Evolutionary conservation across 2,329 filamentous ascomycete species (phyloP).

Genomic region (Shiraia bambusicola): DNA sequence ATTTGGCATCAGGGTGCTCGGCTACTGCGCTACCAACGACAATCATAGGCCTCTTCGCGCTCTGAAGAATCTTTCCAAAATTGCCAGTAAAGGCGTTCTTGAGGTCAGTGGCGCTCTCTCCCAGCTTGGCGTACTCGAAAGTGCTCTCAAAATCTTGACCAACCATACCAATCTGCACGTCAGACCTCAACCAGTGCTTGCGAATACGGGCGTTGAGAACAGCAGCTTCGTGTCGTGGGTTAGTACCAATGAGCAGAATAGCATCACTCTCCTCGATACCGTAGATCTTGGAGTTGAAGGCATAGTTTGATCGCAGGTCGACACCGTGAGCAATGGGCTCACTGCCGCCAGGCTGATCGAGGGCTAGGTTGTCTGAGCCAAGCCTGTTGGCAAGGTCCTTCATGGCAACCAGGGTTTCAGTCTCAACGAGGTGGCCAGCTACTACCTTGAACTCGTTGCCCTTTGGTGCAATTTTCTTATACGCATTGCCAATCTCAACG

Average conservation of each 20-base stretch:
- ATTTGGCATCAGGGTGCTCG: constrained; percentile 87
- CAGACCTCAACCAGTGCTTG: constrained; percentile 96
- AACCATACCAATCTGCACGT: constrained; percentile 88
- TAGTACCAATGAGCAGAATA: constrained; percentile 90
- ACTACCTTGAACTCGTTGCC: constrained; percentile 95
- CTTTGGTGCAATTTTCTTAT: constrained; percentile 75
- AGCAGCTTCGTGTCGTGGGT: constrained; percentile 91
- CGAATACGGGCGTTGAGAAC: constrained; percentile 94
- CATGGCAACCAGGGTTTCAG: constrained; percentile 90
- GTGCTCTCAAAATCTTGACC: constrained; percentile 91
- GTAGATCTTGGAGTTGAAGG: constrained; percentile 93
- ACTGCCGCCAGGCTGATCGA: constrained; percentile 84
- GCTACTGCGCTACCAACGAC: constrained; percentile 89
- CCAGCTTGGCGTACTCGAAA: constrained; percentile 92
- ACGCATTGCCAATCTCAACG: constrained; percentile 79
- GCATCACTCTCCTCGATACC: constrained; percentile 92
- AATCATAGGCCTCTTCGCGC: constrained; percentile 93
- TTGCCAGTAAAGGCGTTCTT: constrained; percentile 82
- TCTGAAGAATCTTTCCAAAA: constrained; percentile 89
- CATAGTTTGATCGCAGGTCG: constrained; percentile 90
- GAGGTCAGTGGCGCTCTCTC: constrained; percentile 73
- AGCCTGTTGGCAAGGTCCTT: constrained; percentile 97
- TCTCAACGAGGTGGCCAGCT: constrained; percentile 86
- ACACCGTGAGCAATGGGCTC: constrained; percentile 87
- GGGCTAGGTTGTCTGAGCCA: constrained; percentile 90